These are phyloP conservation scores for Apiospora koreana DNA, from an alignment of 2,329 filamentous ascomycete genomes.

Conservation along the genomic window DNA sequence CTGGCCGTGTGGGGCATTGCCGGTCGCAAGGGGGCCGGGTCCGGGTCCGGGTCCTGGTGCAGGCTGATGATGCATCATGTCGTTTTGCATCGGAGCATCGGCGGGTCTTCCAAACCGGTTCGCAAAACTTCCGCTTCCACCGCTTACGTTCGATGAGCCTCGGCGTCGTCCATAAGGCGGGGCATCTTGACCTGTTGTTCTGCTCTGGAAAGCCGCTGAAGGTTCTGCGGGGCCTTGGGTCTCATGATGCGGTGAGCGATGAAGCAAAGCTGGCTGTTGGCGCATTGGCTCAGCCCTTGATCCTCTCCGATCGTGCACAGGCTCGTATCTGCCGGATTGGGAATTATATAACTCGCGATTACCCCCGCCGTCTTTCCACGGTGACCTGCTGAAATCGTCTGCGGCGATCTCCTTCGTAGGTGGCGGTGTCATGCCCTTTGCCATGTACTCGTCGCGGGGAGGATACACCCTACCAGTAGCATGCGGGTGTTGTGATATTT, in stretches of 20 bases:
- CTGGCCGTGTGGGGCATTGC: constrained; percentile 26
- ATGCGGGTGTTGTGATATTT: constrained; percentile 36
- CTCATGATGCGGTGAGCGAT: constrained; percentile 67
- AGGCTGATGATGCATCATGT: constrained; percentile 28
- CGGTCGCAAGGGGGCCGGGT: constrained; percentile 41
- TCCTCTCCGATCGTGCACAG: constrained; percentile 76
- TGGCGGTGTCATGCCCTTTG: constrained; percentile 50
- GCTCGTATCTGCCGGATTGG: constrained; percentile 91
- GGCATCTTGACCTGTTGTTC: constrained; percentile 65
- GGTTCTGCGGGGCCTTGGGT: constrained; percentile 72
- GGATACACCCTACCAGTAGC: constrained; percentile 38
- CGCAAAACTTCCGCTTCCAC: constrained; percentile 72
- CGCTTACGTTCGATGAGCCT: constrained; percentile 89
- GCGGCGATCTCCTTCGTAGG: constrained; percentile 83
- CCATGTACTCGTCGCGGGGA: constrained; percentile 45
- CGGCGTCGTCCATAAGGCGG: constrained; percentile 70
- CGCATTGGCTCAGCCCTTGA: constrained; percentile 68
- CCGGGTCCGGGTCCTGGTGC: constrained; percentile 30
- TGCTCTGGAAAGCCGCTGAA: constrained; percentile 81
- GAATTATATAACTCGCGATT: constrained; percentile 88
- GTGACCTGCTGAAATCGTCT: constrained; percentile 86
- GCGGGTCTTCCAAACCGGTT: constrained; percentile 53
- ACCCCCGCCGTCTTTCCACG: constrained; percentile 73
- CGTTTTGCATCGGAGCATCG: constrained; percentile 46
- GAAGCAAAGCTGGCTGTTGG: constrained; percentile 76